Evolutionary conservation across 2,329 filamentous ascomycete genomes (phyloP).

Genomic region (Lachnellula subtilissima): DNA sequence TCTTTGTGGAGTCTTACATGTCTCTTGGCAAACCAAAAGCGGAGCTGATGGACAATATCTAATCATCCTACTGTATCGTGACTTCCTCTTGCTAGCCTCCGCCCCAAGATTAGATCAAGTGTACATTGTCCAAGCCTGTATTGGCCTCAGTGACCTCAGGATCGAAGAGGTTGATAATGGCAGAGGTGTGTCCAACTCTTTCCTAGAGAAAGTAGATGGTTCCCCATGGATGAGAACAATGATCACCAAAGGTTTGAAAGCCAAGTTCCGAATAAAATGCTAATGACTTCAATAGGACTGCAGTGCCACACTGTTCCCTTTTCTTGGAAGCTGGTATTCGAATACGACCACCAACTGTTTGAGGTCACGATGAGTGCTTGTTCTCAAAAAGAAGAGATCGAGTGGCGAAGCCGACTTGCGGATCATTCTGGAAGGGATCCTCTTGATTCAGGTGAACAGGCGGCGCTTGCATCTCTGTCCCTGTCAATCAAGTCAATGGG

Average conservation of each 20-base stretch:
- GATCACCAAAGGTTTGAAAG: neutral
- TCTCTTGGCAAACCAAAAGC: constrained; percentile 71
- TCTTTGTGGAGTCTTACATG: constrained; percentile 77
- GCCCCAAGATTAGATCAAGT: constrained; percentile 58
- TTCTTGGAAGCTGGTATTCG: constrained; percentile 90
- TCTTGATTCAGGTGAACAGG: constrained; percentile 41
- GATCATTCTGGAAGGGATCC: constrained; percentile 46
- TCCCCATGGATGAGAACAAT: neutral
- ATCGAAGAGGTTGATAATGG: constrained; percentile 73
- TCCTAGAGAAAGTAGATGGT: neutral
- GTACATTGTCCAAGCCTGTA: constrained; percentile 71
- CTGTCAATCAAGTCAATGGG: constrained; percentile 71
- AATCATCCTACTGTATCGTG: constrained; percentile 77
- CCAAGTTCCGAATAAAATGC: constrained; percentile 1
- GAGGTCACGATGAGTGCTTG: constrained; percentile 87
- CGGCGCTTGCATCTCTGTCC: constrained; percentile 58
- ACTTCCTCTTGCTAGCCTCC: constrained; percentile 71
- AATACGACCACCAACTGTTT: constrained; percentile 69
- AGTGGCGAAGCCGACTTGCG: constrained; percentile 70
- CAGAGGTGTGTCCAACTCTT: constrained; percentile 46
- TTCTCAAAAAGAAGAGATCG: constrained; percentile 69
- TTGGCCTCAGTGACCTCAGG: constrained; percentile 60
- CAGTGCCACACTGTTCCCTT: constrained; percentile 82
- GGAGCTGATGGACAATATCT: constrained; percentile 74
- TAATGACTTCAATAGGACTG: constrained; percentile 52